Base-by-base conservation (phyloP, 1,284 basidiomycete genomes). In the Mrakiaceae sp. region DNA sequence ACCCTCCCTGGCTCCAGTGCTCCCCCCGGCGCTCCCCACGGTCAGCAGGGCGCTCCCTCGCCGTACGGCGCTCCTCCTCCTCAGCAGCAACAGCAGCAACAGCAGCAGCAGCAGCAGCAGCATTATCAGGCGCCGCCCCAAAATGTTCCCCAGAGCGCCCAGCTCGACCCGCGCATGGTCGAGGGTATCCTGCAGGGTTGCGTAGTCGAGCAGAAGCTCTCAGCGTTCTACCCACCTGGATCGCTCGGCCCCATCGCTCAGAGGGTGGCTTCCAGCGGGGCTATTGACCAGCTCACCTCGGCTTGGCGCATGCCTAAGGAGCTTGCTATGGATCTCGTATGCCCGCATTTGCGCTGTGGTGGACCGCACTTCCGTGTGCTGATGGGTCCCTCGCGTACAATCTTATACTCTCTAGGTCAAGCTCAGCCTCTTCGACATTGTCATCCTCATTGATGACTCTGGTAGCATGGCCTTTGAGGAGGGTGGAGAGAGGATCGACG, bases 201-300 rank as follows among this genome's bases (percentile, higher is more conserved):
- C 50, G 65, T 66, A 6, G 56, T 59, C 40, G 67, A 77, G 72
- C 78, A 80, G 75, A 72, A 74, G 55, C 70, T 79, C 64, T 71
- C 73, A 64, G 74, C 77, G 0, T 79, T 80, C 71, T 80, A 78
- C 71, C 77, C 77, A 27, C 78, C 73, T 0, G 76, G 76, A 6
- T 73, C 72, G 11, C 71, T 80, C 52, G 75, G 78, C 65, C 72
- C 69, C 39, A 75, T 80, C 67, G 79, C 78, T 1, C 72, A 76
- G 66, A 70, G 72, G 48, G 76, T 80, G 43, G 74, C 75, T 0
- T 69, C 70, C 10, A 73, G 73, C 1, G 78, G 78, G 53, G 74
- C 73, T 0, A 69, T 80, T 7, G 69, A 73, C 52, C 73, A 71
- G 68, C 73, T 80, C 64, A 75, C 77, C 11, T 43, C 67, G 5